Base-by-base conservation (phyloP, 331 rosid genomes). In the Saraca asoca region DNA sequence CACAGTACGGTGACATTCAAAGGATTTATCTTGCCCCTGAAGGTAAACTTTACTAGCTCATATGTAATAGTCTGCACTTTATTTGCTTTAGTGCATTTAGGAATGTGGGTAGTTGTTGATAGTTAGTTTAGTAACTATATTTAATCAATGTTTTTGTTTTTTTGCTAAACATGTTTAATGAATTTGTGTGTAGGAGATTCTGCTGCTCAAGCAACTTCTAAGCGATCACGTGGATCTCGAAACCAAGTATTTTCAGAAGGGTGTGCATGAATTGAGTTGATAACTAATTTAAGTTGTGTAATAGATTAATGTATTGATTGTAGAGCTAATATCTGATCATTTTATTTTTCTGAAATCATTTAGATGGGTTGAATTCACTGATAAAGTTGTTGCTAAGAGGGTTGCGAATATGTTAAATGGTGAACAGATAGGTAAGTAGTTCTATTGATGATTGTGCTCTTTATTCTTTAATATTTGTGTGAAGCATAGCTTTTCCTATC, bases 331-430 rank as follows among this genome's bases (percentile, higher is more conserved):
- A 43, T 41, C 43, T 81, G 63, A 42, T 66, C 31, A 58, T 64
- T 64, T 70, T 9, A 51, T 61, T 62, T 38, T 17, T 79, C 33
- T 54, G 12, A 51, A 44, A 42, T 51, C 39, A 6, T 77, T 82
- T 72, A 87, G 98, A 74, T 93, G 98, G 98, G 91, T 84, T 74
- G 96, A 93, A 64, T 93, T 93, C 64, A 20, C 78, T 5, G 68
- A 90, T 69, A 93, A 90, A 83, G 69, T 74, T 45, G 81, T 90
- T 48, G 96, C 95, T 31, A 90, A 93, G 78, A 84, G 80, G 75
- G 90, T 87, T 64, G 96, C 98, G 24, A 62, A 82, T 35, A 81
- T 79, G 85, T 61, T 93, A 46, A 93, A 93, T 73, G 97, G 96
- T 34, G 96, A 93, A 93, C 89, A 81, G 33, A 85, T 87, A 67